Evolutionary conservation across 148 eudicot species (phyloP).

Genomic region (Amaranthus hypochondriacus): DNA sequence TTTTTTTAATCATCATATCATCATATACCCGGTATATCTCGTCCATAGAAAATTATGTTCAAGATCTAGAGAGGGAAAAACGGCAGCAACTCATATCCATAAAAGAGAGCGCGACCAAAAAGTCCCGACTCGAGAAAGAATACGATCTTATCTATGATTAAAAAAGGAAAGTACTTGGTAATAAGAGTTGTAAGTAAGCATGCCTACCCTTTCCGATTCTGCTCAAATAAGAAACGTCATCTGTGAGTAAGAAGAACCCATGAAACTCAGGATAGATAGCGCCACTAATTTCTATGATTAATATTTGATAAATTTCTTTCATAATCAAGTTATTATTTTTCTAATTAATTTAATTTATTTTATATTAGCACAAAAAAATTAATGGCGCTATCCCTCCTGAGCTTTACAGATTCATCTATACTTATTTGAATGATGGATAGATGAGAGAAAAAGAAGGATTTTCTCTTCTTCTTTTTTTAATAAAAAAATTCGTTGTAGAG

Average conservation of each 20-base stretch:
- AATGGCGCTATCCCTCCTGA: constrained; percentile 99
- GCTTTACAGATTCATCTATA: constrained; percentile 66
- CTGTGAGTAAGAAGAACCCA: constrained; percentile 31
- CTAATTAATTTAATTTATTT: not conserved
- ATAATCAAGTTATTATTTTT: not conserved
- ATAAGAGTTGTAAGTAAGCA: constrained; percentile 5
- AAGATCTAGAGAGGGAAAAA: too few relatives aligned
- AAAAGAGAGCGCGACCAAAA: too few relatives aligned
- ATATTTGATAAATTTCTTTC: not conserved
- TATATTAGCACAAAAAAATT: not conserved
- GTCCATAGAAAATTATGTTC: too few relatives aligned
- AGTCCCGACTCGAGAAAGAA: too few relatives aligned
- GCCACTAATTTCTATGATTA: constrained; percentile 18
- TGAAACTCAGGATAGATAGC: constrained; percentile 53
- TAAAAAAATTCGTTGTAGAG: not conserved
- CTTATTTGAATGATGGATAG: constrained; percentile 15
- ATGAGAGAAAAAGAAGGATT: not conserved
- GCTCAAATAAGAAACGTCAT: not conserved
- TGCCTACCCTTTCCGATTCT: not conserved
- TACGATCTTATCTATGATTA: too few relatives aligned
- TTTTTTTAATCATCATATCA: too few relatives aligned
- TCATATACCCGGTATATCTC: too few relatives aligned
- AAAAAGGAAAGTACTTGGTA: not conserved
- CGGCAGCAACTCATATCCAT: too few relatives aligned
- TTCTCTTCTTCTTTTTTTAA: not conserved